phyloP scores from a whole-genome alignment of 2,329 filamentous ascomycete species.

The Scedosporium minutisporum region DNA sequence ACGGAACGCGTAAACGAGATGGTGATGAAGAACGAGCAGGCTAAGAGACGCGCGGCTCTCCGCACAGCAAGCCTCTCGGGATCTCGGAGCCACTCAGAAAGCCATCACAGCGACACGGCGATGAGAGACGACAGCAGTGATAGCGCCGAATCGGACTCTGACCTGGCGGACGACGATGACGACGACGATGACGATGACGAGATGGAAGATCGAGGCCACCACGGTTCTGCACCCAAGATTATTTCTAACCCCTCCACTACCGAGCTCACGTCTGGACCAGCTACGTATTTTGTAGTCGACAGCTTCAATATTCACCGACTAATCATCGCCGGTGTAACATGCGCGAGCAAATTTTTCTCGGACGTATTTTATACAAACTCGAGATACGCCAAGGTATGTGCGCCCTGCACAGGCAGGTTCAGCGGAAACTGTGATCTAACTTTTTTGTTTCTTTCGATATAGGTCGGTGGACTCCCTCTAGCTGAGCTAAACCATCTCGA shows the following conservation, averaged over 20 bases:
- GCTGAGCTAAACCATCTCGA: constrained; percentile 93
- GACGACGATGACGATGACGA: constrained; percentile 23
- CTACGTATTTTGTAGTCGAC: constrained; percentile 80
- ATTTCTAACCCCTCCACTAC: constrained; percentile 9
- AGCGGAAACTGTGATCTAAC: not conserved
- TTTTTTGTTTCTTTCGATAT: constrained; percentile 7
- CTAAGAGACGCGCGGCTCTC: constrained; percentile 24
- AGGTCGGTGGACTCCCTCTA: constrained; percentile 91
- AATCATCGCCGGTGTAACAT: constrained; percentile 94
- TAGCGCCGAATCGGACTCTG: constrained; percentile 38
- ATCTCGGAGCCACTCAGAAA: not conserved
- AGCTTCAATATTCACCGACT: constrained; percentile 98
- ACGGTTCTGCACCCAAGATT: constrained; percentile 13
- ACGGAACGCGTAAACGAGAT: constrained; percentile 86
- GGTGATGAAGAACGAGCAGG: constrained; percentile 57
- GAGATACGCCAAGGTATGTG: constrained; percentile 87
- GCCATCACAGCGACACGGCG: constrained; percentile 17
- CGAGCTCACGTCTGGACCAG: constrained; percentile 16
- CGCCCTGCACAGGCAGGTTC: not conserved
- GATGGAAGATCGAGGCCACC: constrained; percentile 12
- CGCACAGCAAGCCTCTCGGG: constrained; percentile 4
- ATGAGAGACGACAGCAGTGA: constrained; percentile 25
- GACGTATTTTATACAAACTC: constrained; percentile 99
- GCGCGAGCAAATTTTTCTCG: constrained; percentile 98
- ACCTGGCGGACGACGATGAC: constrained; percentile 39